Conservation (phyloP, 2,329 filamentous ascomycete genomes). For the Pseudocercospora crystallina region DNA sequence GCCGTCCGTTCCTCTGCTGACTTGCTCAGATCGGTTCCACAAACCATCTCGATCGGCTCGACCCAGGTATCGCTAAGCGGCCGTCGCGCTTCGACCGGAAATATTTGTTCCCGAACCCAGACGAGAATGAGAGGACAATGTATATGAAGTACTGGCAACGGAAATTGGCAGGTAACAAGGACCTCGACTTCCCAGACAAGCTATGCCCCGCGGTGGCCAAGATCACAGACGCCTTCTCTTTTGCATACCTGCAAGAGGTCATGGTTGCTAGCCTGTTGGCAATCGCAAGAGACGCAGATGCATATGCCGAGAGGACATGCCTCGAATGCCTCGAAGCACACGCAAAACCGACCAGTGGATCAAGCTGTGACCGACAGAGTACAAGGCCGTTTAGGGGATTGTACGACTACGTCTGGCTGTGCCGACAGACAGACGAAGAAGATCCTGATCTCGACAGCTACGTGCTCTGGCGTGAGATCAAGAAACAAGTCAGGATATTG, state of each 20-base stretch:
- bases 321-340: constrained; percentile 31
- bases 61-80: constrained; percentile 63
- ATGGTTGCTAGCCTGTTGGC: constrained; percentile 64
- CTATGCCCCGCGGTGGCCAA: constrained; percentile 60
- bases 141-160: constrained; percentile 63
- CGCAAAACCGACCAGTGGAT: constrained; percentile 16
- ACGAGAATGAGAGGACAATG: constrained; percentile 53
- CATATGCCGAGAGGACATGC: constrained; percentile 35
- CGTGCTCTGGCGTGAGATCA: constrained; percentile 61
- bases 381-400: constrained; percentile 28
- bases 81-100: constrained; percentile 67
- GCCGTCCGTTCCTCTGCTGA: too few relatives aligned
- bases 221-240: constrained; percentile 65
- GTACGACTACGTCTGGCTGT: constrained; percentile 31
- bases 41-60: constrained; percentile 60
- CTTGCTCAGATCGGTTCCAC: constrained; percentile 31
- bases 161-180: constrained; percentile 55
- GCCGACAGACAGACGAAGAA: constrained; percentile 34
- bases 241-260: constrained; percentile 69
- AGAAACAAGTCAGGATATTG: constrained; percentile 62
- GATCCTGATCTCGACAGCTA: constrained; percentile 51
- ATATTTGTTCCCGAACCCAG: constrained; percentile 63
- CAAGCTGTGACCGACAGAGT: constrained; percentile 25
- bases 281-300: constrained; percentile 52
- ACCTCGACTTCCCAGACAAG: constrained; percentile 60